These are phyloP conservation scores for Mucor plumbeus DNA, from an alignment of 371 early-diverging fungal species.

Conservation along the genomic window DNA sequence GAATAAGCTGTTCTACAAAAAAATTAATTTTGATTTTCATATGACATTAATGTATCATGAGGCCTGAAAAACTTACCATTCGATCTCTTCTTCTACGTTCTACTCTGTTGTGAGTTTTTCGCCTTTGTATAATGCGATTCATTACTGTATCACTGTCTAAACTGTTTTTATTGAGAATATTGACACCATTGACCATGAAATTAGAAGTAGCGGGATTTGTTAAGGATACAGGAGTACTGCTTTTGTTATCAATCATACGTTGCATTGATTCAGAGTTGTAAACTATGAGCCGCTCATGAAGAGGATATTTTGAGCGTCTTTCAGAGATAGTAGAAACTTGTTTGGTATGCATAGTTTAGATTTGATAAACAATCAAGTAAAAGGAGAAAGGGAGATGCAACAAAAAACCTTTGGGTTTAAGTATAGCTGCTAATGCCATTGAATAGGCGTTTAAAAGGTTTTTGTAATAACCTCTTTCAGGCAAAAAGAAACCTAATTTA, in stretches of 20 bases:
- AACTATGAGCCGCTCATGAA: constrained; percentile 16
- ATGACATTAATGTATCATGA: not conserved
- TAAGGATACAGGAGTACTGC: constrained; percentile 8
- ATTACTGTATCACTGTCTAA: constrained; percentile 61
- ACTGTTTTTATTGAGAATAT: constrained; percentile 59
- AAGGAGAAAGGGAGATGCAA: not conserved
- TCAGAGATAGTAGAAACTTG: not conserved
- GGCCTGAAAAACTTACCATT: constrained; percentile 25
- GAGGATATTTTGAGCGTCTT: constrained; percentile 13
- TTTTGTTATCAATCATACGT: constrained; percentile 27
- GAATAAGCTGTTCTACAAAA: constrained; percentile 26
- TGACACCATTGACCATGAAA: constrained; percentile 55
- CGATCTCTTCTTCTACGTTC: constrained; percentile 61
- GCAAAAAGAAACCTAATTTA: not conserved
- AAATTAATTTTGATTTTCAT: not conserved
- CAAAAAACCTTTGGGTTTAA: not conserved
- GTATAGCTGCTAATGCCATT: not conserved
- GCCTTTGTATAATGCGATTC: constrained; percentile 57
- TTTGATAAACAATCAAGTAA: not conserved
- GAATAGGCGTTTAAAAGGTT: not conserved
- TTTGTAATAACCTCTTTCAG: not conserved
- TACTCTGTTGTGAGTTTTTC: constrained; percentile 63
- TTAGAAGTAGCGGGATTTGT: not conserved
- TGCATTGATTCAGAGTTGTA: constrained; percentile 16
- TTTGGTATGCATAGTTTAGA: not conserved